Conservation (phyloP, 2,329 filamentous ascomycete genomes). For the Colletotrichum graminicola region DNA sequence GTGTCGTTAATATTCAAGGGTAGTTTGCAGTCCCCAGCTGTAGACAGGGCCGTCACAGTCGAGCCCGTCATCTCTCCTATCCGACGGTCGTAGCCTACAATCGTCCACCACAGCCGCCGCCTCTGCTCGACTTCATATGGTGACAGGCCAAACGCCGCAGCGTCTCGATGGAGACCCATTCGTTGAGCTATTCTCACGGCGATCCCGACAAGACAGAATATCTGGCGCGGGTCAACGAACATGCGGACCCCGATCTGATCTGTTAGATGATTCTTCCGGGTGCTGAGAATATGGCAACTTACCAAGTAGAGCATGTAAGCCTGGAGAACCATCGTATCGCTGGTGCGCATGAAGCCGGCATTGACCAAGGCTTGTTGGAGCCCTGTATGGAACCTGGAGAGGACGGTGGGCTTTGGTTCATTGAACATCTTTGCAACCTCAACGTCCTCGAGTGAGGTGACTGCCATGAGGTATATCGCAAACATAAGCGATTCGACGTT, state of each 20-base stretch:
- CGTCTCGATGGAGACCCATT: slow-evolving; percentile 76
- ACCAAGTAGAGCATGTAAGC: slow-evolving; percentile 77
- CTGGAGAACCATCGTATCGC: slow-evolving; percentile 75
- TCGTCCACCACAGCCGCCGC: slow-evolving; percentile 80
- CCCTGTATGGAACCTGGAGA: slow-evolving; percentile 67
- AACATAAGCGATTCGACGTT: slow-evolving; percentile 77
- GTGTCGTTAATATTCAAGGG: slow-evolving; percentile 73
- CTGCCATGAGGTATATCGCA: slow-evolving; percentile 70
- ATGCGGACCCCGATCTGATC: slow-evolving; percentile 60
- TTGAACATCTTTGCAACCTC: slow-evolving; percentile 65
- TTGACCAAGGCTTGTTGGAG: slow-evolving; percentile 75
- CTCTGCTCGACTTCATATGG: slow-evolving; percentile 77
- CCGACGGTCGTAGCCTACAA: slow-evolving; percentile 76
- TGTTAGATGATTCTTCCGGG: slow-evolving; percentile 12
- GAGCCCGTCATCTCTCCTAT: slow-evolving; percentile 75
- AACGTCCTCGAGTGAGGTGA: slow-evolving; percentile 68
- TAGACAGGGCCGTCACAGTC: slow-evolving; percentile 67
- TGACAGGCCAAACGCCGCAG: slow-evolving; percentile 61
- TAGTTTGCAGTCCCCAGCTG: slow-evolving; percentile 65
- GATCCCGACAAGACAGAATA: slow-evolving; percentile 73
- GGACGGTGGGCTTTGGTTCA: slow-evolving; percentile 63
- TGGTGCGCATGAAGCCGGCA: slow-evolving; percentile 74
- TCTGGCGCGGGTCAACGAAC: slow-evolving; percentile 70
- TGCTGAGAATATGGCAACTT: slow-evolving; percentile 46
- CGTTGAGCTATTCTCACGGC: slow-evolving; percentile 76